Base-by-base conservation (phyloP, 2,329 filamentous ascomycete species). In the Sporothrix pallida region DNA sequence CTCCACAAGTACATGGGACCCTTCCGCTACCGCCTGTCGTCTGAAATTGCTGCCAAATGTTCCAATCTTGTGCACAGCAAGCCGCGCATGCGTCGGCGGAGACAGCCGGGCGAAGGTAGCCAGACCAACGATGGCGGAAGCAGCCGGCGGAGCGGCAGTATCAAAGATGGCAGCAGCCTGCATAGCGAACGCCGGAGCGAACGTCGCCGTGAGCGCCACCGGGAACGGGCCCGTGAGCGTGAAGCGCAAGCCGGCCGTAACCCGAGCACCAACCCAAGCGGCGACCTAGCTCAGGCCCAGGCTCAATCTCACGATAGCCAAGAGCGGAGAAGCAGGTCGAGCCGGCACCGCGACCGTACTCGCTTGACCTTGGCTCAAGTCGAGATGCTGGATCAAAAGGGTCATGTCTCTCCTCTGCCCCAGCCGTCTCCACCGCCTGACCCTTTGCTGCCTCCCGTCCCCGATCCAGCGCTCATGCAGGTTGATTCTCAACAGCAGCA, bases 31-130 rank as follows among this genome's bases (percentile, higher is more conserved):
- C 78, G 76, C 3, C 74, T 78, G 31, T 79, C 80, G 8, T 77
- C 77, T 2, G 81, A 82, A 23, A 78, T 77, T 20, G 80, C 80
- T 1, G 58, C 80, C 71, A 78, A 79, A 37, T 81, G 80, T 71
- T 74, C 77, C 7, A 81, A 81, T 37, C 77, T 82, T 42, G 80
- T 82, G 46, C 77, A 76, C 54, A 81, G 74, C 73, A 78, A 76
- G 54, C 80, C 80, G n/a, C 78, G 81, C 26, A 82, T 82, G 81
- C 79, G 81, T 9, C 80, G 77, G 74, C 77, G 80, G 67, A 76
- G 48, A 50, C 71, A 31, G 26, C 26, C 67, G 1, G 50, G 52
- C 37, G 71, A 48, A 10, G 31, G 54, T 42, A 56, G 37, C 50
- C 62, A 52, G 42, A 31, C 13, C 70, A 54, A 60, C 13, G 42